Evolutionary conservation across 306 rosid species (phyloP), one percentile per base, ranked within the genome.

Genomic region (Macrotyloma uniflorum): DNA sequence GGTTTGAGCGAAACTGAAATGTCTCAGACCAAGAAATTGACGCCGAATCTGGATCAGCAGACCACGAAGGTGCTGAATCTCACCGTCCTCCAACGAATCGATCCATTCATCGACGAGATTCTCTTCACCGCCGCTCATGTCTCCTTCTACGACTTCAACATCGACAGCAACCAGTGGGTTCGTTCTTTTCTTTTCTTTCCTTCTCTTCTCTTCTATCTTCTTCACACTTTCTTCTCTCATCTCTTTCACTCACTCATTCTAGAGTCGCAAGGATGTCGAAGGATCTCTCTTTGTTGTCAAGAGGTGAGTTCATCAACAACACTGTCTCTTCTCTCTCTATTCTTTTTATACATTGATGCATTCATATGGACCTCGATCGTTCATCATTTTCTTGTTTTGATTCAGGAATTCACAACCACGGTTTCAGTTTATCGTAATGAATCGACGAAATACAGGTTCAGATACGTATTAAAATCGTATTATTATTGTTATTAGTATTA

Each of bases 221-320:
- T 32, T 46, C 16, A 4, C 61, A 15, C 58, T 24, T 40, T 70
- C 58, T 24, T 43, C 63, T 69, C 50, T 43, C 26, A 32, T 45
- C 49, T 75, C 0, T 26, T 16, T 57, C 15, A 42, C 47, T 42
- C 47, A 42, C 9, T 54, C 32, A 16, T 30, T 30, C 1, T 18
- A 79, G 98, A 92, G 98, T 88, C 98, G 98, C 59, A 94, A 92
- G 88, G 95, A 94, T 80, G 98, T 94, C 30, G 98, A 92, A 89
- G 98, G 98, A 82, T 92, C 98, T 85, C 98, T 94, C 67, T 94
- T 94, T 58, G 98, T 94, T 28, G 98, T 94, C 32, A 89, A 94
- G 85, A 92, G 98, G 98, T 94, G 70, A 92, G 95, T 95, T 94
- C 59, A 49, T 40, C 33, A 45, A 30, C 28, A 26, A 32, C 55